These are phyloP conservation scores for Dioszegia crocea DNA, from an alignment of 768 basidiomycete genomes.

Conservation along the genomic window DNA sequence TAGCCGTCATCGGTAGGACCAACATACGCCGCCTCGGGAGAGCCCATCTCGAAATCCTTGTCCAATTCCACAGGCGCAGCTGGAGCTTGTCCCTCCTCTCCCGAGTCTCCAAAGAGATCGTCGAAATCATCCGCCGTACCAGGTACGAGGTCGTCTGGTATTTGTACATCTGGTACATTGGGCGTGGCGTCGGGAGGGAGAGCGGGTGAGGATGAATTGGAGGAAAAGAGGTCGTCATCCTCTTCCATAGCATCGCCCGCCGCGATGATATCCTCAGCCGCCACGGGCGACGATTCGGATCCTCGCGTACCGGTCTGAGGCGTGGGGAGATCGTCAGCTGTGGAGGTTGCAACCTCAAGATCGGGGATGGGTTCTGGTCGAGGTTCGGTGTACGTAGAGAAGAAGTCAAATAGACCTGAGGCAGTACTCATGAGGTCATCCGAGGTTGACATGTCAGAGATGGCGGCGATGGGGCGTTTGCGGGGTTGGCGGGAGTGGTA, in stretches of 20 bases:
- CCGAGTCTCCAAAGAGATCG: not conserved
- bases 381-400: constrained; percentile 13
- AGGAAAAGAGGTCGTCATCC: not conserved
- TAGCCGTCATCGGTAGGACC: not conserved
- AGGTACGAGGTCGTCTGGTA: not conserved
- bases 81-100: not conserved
- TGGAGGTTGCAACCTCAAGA: not conserved
- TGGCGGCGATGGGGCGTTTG: not conserved
- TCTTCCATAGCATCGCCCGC: too few species aligned
- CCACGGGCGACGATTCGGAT: not conserved
- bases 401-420: constrained; percentile 8
- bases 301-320: not conserved
- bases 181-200: not conserved
- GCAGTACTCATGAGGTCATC: constrained; percentile 9
- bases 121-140: constrained; percentile 7
- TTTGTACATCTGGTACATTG: not conserved
- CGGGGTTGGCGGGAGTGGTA: not conserved
- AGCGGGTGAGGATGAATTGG: not conserved
- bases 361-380: not conserved
- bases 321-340: not conserved
- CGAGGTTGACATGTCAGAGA: not conserved
- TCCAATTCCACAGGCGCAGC: not conserved
- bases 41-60: not conserved
- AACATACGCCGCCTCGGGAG: not conserved
- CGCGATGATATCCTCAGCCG: not conserved